Evolutionary conservation across 768 basidiomycete species (phyloP).

Genomic region (Boletus rubroflammeus): DNA sequence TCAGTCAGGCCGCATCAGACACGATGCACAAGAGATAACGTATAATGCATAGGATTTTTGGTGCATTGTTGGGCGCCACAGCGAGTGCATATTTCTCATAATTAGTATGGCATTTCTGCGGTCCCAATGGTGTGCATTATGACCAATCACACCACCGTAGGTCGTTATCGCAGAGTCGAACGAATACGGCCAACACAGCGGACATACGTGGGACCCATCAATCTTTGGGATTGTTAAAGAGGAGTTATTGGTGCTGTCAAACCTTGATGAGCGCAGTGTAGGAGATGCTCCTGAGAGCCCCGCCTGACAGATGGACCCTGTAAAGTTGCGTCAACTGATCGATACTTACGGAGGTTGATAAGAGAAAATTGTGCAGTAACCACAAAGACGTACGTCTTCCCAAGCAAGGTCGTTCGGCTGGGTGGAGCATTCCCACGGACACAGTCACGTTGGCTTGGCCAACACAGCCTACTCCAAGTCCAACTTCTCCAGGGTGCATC

Average conservation of each 20-base stretch:
- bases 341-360: slow-evolving; percentile 23
- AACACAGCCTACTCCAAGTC: slow-evolving; percentile 16
- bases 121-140: neutral
- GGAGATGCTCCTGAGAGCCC: slow-evolving; percentile 6
- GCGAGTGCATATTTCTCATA: neutral
- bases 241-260: slow-evolving; percentile 26
- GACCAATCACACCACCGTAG: neutral
- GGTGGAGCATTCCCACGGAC: slow-evolving; percentile 23
- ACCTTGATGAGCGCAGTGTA: slow-evolving; percentile 21
- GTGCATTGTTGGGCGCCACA: neutral
- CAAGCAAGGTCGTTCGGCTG: slow-evolving; percentile 7
- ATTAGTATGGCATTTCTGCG: neutral
- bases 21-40: neutral
- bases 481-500: slow-evolving; percentile 5
- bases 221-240: slow-evolving; percentile 17
- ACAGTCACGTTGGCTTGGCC: slow-evolving; percentile 12
- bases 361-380: slow-evolving; percentile 20
- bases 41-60: neutral
- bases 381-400: slow-evolving; percentile 17
- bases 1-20: neutral
- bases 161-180: slow-evolving; percentile 13
- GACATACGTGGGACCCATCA: slow-evolving; percentile 23
- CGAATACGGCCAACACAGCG: slow-evolving; percentile 7
- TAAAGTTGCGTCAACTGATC: slow-evolving; percentile 15
- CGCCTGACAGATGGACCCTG: slow-evolving; percentile 26